Base-by-base conservation (phyloP, 2,329 filamentous ascomycete genomes). In the Myrmaecium sp. region DNA sequence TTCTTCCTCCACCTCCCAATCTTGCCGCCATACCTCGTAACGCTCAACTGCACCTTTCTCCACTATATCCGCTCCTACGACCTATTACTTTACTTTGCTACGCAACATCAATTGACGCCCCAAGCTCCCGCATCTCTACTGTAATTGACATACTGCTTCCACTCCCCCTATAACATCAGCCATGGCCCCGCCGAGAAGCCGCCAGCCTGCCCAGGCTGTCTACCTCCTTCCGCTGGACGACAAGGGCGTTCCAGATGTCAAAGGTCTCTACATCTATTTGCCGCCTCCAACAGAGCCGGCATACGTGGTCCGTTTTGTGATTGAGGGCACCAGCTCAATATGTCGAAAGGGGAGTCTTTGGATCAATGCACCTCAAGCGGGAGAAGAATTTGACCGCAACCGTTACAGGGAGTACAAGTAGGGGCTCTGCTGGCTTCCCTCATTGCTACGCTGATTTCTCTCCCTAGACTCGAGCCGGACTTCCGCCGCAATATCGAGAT, bases 321-420 rank as follows among this genome's bases (percentile, higher is more conserved):
- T 94, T 40, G 79, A 94, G 54, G 84, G 89, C 34, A 86, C 82
- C 30, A 93, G 86, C 48, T 93, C 86, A 34, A 89, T 98, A 60
- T 94, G 84, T 53, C 72, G 83, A 39, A 66, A 93, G 55, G 89
- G 91, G 32, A 94, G 80, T 47, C 64, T 98, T 35, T 98, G 89
- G 86, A 77, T 93, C 44, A 98, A 98, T 52, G 79, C 95, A 33
- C 89, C 89, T 5, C 68, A 75, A 33, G 63, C 74, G 41, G 83
- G 75, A 32, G 59, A 70, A 26, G 58, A 71, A 22, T 98, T 95
- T 47, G 66, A 71, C 36, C 74, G 89, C 40, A 65, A 77, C 43
- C 65, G 66, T 17, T 98, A 92, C 52, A 71, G 73, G 42, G 77
- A 93, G 56, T 91, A 78, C 66, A 86, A 81, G 86, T 94, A 64